phyloP scores from a whole-genome alignment of 2,329 filamentous ascomycete species.

The Aspergillus novofumigatus region DNA sequence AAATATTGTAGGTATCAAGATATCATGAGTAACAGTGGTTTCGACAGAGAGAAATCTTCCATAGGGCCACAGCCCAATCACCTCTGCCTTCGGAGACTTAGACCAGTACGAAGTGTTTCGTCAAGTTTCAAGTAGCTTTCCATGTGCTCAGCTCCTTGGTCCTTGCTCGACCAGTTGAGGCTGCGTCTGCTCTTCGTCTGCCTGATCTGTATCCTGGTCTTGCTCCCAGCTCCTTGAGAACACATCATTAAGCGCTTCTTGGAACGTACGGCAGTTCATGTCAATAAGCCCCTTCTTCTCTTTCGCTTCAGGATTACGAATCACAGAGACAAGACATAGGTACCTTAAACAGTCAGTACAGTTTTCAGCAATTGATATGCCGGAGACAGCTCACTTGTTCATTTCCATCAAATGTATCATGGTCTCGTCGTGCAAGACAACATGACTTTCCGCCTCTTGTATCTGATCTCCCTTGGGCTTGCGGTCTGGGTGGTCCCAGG shows the following conservation, averaged over 20 bases:
- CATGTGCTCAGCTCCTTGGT: background rate
- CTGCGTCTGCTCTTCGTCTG: constrained; percentile 5
- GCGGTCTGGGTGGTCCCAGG: constrained; percentile 56
- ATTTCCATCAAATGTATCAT: constrained; percentile 65
- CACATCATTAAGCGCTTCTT: constrained; percentile 59
- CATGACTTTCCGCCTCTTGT: constrained; percentile 58
- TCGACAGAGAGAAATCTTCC: background rate
- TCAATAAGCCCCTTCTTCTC: constrained; percentile 63
- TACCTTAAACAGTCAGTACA: constrained; percentile 45
- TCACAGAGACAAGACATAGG: constrained; percentile 60
- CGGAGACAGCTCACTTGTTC: constrained; percentile 52
- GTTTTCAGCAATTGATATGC: background rate
- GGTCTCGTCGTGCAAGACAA: constrained; percentile 58
- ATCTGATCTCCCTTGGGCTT: constrained; percentile 42
- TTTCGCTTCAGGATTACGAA: constrained; percentile 60
- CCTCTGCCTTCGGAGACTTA: background rate
- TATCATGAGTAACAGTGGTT: background rate
- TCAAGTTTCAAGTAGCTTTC: background rate
- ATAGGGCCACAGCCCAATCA: background rate
- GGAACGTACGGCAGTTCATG: constrained; percentile 62
- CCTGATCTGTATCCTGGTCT: constrained; percentile 26
- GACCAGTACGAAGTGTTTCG: background rate
- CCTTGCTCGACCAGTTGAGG: constrained; percentile 6
- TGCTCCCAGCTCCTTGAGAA: constrained; percentile 51
- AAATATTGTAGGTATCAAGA: background rate